phyloP scores from a whole-genome alignment of 148 eudicot genomes.

The Silene uniflora region DNA sequence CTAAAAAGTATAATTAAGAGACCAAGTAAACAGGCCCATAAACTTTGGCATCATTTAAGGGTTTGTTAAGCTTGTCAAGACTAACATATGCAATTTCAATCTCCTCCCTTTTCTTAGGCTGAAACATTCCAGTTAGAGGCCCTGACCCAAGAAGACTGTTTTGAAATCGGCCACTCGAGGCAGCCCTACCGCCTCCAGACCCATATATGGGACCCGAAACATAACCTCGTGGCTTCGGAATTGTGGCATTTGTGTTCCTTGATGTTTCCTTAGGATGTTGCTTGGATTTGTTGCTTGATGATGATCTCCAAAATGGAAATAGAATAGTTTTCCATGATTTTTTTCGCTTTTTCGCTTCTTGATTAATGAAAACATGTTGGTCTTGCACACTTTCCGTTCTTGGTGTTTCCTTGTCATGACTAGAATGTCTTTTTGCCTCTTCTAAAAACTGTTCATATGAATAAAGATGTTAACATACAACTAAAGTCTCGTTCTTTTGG shows the following conservation, averaged over 20 bases:
- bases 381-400: background rate
- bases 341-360: slow-evolving; percentile 12
- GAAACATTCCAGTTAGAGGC: slow-evolving; percentile 21
- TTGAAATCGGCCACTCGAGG: background rate
- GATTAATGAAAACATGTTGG: background rate
- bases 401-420: background rate
- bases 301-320: slow-evolving; percentile 20
- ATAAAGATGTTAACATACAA: background rate
- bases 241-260: background rate
- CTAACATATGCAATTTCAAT: slow-evolving; percentile 24
- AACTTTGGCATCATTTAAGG: slow-evolving; percentile 17
- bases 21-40: slow-evolving; percentile 33
- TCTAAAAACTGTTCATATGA: slow-evolving; percentile 25
- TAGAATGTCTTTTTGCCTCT: slow-evolving; percentile 25
- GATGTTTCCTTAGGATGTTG: slow-evolving; percentile 2
- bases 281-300: slow-evolving; percentile 16
- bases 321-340: slow-evolving; percentile 29
- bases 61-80: slow-evolving; percentile 12
- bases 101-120: slow-evolving; percentile 8
- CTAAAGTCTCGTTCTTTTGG: no score
- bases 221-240: background rate
- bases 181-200: background rate
- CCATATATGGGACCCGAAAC: slow-evolving; percentile 24
- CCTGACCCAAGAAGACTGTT: slow-evolving; percentile 18
- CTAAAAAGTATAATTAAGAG: slow-evolving; percentile 8